These are phyloP conservation scores for Podospora fimiseda DNA, from an alignment of 495 filamentous ascomycete species.

Conservation along the genomic window DNA sequence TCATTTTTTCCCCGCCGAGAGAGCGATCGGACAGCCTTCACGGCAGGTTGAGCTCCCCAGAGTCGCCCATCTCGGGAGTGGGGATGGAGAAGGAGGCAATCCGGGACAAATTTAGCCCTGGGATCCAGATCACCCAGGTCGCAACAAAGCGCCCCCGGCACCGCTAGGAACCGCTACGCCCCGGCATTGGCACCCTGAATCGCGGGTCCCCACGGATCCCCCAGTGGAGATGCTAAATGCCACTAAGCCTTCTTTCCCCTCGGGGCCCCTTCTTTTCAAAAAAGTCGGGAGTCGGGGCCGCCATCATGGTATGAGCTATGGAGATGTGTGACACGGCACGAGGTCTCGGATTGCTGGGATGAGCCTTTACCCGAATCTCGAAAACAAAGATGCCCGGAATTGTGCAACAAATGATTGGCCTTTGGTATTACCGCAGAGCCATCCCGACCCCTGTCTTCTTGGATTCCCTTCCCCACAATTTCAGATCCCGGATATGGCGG, in stretches of 20 bases:
- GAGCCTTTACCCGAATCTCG: slow-evolving; percentile 23
- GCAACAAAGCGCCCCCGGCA: slow-evolving; percentile 5
- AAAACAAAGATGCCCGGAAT: too few relatives aligned
- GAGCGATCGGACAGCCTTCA: slow-evolving; percentile 21
- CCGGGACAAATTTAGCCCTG: slow-evolving; percentile 37
- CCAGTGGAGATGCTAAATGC: too few relatives aligned
- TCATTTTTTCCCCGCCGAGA: slow-evolving; percentile 29
- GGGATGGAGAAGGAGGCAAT: slow-evolving; percentile 15
- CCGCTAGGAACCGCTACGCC: neutral
- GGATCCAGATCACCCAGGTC: neutral
- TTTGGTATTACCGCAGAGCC: neutral
- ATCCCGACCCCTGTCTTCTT: slow-evolving; percentile 1
- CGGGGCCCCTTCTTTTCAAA: neutral
- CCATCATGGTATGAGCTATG: neutral
- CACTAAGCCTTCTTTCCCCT: neutral
- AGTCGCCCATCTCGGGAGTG: slow-evolving; percentile 19
- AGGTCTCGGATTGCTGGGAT: slow-evolving; percentile 5
- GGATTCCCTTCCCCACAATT: neutral
- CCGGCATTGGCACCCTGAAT: neutral
- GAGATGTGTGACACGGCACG: neutral
- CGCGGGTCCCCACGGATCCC: too few relatives aligned
- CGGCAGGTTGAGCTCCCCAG: slow-evolving; percentile 27
- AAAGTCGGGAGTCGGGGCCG: neutral
- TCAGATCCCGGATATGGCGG: neutral
- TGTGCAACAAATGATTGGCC: neutral